These are phyloP conservation scores for Cajanus cajan DNA, from an alignment of 306 rosid genomes.

Conservation along the genomic window DNA sequence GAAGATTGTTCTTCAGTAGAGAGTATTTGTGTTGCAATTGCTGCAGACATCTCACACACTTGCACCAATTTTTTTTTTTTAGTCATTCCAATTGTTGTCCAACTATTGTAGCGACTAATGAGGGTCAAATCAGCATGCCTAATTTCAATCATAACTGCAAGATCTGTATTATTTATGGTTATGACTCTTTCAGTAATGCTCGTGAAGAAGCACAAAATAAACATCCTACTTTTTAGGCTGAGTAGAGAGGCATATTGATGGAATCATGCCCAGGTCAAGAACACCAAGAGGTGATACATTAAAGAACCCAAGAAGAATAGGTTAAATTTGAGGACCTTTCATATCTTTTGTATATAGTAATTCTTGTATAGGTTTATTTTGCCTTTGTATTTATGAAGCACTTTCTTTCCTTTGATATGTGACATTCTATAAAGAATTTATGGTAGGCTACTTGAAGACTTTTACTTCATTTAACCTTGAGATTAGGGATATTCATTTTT, in stretches of 20 bases:
- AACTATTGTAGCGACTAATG: background rate
- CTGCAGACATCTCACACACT: slow-evolving; percentile 65
- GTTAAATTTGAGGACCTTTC: too few relatives aligned
- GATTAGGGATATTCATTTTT: too few relatives aligned
- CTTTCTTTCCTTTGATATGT: too few relatives aligned
- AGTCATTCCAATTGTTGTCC: background rate
- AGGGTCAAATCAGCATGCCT: background rate
- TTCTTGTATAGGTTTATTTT: too few relatives aligned
- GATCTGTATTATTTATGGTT: background rate
- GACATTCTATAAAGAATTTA: too few relatives aligned
- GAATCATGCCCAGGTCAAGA: too few relatives aligned
- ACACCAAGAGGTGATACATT: too few relatives aligned
- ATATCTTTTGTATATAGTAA: too few relatives aligned
- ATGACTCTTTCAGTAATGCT: background rate
- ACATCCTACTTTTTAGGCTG: background rate
- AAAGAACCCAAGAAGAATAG: too few relatives aligned
- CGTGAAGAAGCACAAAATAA: background rate
- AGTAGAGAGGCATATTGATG: background rate
- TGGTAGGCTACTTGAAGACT: too few relatives aligned
- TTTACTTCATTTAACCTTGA: too few relatives aligned
- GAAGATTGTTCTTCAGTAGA: slow-evolving; percentile 55
- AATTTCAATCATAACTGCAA: background rate
- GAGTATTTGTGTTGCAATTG: slow-evolving; percentile 57
- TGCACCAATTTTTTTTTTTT: slow-evolving; percentile 26
- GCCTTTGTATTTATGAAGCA: too few relatives aligned